Conservation (phyloP, 306 rosid species). For the Oemleria cerasiformis region DNA sequence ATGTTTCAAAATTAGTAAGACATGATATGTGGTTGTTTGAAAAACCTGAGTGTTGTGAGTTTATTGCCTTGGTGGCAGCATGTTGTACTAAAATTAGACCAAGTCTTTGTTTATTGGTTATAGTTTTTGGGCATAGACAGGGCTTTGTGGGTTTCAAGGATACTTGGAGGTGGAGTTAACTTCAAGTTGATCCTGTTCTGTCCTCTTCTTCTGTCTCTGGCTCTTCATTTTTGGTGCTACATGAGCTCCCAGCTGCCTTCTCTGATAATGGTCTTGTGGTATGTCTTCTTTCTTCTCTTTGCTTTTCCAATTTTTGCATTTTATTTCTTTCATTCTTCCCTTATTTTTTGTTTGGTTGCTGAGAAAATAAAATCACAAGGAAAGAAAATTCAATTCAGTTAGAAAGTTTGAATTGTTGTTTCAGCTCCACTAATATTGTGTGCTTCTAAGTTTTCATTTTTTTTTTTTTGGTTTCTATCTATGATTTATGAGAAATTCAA, state of each 20-base stretch:
- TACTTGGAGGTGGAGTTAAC: slow-evolving; percentile 7
- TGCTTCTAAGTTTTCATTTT: slow-evolving; percentile 5
- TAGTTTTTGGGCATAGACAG: background rate
- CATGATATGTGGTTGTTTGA: background rate
- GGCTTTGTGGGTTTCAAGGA: slow-evolving; percentile 21
- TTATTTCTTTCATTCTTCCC: background rate
- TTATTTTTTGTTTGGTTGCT: slow-evolving; percentile 13
- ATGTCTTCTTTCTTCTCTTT: slow-evolving; percentile 4
- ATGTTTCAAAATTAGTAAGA: too few relatives aligned
- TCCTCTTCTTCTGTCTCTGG: slow-evolving; percentile 4
- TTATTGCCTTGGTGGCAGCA: background rate
- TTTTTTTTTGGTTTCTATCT: background rate
- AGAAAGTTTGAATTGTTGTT: slow-evolving; percentile 9
- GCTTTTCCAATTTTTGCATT: background rate
- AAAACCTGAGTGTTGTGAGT: background rate
- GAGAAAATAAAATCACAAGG: background rate
- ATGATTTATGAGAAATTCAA: background rate
- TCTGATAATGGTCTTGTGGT: slow-evolving; percentile 37
- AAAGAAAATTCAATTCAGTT: background rate
- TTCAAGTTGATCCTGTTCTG: too few relatives aligned
- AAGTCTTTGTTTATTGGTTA: background rate
- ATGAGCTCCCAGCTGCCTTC: slow-evolving; percentile 30
- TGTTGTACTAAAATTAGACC: background rate
- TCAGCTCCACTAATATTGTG: background rate
- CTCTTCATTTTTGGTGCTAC: slow-evolving; percentile 14